A percentile compares a stretch with the other conserved stretches of the same genome.
These are phyloP conservation scores for Marchantia paleacea DNA, from an alignment of 225 moss, liverwort and hornwort genomes.

Conservation along the genomic window DNA sequence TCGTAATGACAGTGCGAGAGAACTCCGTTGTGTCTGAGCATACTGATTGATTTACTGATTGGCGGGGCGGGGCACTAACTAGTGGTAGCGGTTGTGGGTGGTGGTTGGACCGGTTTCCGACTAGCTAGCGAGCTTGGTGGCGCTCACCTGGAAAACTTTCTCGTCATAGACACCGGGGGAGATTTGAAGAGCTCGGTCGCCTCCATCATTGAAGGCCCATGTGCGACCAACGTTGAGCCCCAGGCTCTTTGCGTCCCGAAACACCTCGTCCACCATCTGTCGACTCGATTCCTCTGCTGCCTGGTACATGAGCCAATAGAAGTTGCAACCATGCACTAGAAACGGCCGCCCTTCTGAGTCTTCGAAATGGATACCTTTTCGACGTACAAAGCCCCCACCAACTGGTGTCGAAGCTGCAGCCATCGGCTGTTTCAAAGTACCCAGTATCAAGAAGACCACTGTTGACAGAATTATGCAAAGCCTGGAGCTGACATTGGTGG, in stretches of 20 bases:
- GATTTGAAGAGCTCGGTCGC: constrained; percentile 44
- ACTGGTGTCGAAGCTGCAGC: background rate
- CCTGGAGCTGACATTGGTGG: background rate
- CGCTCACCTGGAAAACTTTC: constrained; percentile 39
- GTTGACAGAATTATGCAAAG: background rate
- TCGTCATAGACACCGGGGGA: constrained; percentile 62
- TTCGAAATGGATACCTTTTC: constrained; percentile 8
- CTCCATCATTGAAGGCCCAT: constrained; percentile 70
- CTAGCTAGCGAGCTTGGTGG: too few relatives aligned
- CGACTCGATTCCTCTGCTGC: constrained; percentile 23
- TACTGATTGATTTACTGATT: background rate
- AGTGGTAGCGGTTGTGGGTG: too few relatives aligned
- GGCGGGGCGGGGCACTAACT: too few relatives aligned
- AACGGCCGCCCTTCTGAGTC: constrained; percentile 34
- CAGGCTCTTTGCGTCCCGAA: constrained; percentile 38
- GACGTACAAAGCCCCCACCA: constrained; percentile 15
- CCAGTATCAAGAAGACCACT: background rate
- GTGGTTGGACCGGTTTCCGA: too few relatives aligned
- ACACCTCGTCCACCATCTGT: constrained; percentile 40
- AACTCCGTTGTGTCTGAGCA: too few relatives aligned
- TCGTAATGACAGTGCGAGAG: too few relatives aligned
- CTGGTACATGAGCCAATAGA: constrained; percentile 63
- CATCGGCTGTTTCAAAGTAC: background rate
- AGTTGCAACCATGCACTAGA: constrained; percentile 57
- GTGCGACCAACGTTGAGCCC: constrained; percentile 60